These are phyloP conservation scores for Saxispiralis lemnorum DNA, from an alignment of 495 filamentous ascomycete species.

Conservation along the genomic window DNA sequence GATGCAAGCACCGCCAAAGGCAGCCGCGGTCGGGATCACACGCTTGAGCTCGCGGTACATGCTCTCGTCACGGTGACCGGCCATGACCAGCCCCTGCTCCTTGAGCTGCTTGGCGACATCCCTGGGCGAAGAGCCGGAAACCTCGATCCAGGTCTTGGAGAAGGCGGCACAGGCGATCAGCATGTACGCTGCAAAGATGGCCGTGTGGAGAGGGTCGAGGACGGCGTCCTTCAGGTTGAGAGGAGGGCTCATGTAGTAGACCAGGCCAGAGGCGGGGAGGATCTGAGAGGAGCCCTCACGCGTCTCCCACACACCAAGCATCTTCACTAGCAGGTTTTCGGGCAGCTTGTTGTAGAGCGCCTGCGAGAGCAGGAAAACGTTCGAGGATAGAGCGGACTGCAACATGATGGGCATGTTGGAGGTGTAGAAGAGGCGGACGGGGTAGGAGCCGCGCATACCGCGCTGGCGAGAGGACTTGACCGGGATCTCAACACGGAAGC, in stretches of 20 bases:
- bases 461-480: constrained; percentile 99
- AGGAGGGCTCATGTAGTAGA: constrained; percentile 98
- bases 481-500: constrained; percentile 98
- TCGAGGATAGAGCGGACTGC: constrained; percentile 92
- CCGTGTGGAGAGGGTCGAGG: constrained; percentile 89
- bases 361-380: constrained; percentile 96
- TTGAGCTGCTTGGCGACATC: constrained; percentile 99
- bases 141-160: constrained; percentile 99
- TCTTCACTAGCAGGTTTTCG: constrained; percentile 90
- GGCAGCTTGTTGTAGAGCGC: constrained; percentile 98
- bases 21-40: constrained; percentile 93
- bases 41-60: constrained; percentile 99
- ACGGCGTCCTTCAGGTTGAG: constrained; percentile 94
- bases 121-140: constrained; percentile 88
- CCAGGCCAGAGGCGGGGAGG: constrained; percentile 73
- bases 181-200: constrained; percentile 93
- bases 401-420: constrained; percentile 99
- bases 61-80: constrained; percentile 96
- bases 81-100: constrained; percentile 98
- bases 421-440: constrained; percentile 70
- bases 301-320: constrained; percentile 96
- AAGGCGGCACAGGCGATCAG: constrained; percentile 92
- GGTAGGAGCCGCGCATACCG: constrained; percentile 77
- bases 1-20: constrained; percentile 98
- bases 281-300: constrained; percentile 92